These are phyloP conservation scores for Talaromyces liani DNA, from an alignment of 495 filamentous ascomycete genomes.

Conservation along the genomic window DNA sequence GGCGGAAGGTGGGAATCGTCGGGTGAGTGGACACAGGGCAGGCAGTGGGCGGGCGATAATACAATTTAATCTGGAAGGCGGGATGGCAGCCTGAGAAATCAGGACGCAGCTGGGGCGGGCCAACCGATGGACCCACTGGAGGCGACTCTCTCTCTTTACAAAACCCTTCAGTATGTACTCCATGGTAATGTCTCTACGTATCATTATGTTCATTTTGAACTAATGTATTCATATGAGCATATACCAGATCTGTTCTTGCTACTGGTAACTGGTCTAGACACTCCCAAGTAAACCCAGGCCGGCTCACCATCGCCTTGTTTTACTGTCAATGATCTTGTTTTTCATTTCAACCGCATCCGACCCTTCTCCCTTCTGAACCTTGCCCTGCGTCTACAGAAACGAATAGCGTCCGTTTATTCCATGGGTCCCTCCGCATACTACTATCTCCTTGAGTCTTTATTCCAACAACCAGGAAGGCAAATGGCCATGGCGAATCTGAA, in stretches of 20 bases:
- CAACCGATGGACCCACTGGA: background rate
- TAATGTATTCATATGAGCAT: no score
- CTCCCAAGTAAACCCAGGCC: background rate
- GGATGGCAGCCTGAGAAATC: background rate
- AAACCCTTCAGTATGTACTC: no score
- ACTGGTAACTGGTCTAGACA: background rate
- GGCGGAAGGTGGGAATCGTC: background rate
- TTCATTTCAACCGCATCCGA: background rate
- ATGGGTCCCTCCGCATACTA: background rate
- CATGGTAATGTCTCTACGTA: no score
- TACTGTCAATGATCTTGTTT: background rate
- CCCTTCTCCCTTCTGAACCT: background rate
- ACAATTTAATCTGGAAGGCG: background rate
- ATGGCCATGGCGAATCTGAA: background rate
- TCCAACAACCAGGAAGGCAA: background rate
- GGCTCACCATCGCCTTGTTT: constrained; percentile 1
- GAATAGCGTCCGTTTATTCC: background rate
- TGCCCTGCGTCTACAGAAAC: background rate
- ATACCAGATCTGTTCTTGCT: background rate
- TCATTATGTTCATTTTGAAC: no score
- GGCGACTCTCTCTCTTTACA: background rate
- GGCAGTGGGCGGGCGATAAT: background rate
- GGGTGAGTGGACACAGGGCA: background rate
- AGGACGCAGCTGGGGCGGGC: background rate
- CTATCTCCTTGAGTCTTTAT: background rate